Conservation (phyloP, 345 rosid species). For the Lepidium aucheri region DNA sequence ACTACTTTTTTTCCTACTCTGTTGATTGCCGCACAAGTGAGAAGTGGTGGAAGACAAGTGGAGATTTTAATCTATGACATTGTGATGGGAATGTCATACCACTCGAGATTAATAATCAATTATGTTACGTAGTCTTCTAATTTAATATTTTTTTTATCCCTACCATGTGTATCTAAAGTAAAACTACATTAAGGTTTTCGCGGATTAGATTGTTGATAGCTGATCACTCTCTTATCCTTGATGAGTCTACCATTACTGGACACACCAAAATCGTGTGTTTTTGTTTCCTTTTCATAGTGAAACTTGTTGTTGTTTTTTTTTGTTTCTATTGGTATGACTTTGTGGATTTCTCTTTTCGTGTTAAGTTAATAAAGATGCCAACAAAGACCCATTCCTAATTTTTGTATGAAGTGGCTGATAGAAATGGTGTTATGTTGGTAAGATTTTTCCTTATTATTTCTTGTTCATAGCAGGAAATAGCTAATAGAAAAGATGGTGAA, state of each 20-base stretch:
- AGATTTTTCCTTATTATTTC: not conserved
- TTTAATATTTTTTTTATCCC: too few species aligned
- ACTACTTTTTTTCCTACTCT: too few species aligned
- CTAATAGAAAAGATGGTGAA: not conserved
- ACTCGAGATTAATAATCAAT: too few species aligned
- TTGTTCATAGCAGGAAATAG: not conserved
- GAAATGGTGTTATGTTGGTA: slow-evolving; percentile 91
- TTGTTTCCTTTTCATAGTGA: not conserved
- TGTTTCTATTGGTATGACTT: not conserved
- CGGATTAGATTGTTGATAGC: too few species aligned
- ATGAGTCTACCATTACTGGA: slow-evolving; percentile 99
- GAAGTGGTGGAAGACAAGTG: too few species aligned
- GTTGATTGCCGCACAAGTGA: too few species aligned
- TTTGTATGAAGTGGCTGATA: slow-evolving; percentile 97
- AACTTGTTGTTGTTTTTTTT: not conserved
- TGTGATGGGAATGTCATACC: too few species aligned
- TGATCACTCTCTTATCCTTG: slow-evolving; percentile 19
- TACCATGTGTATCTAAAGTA: too few species aligned
- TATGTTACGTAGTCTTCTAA: too few species aligned
- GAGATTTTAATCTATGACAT: too few species aligned
- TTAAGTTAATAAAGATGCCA: slow-evolving; percentile 81
- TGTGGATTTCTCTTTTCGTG: not conserved
- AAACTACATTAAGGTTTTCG: too few species aligned
- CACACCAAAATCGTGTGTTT: slow-evolving; percentile 81
- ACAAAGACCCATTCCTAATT: slow-evolving; percentile 73